Evolutionary conservation across 2,329 filamentous ascomycete species (phyloP).

Genomic region (Neodidymelliopsis sp.): DNA sequence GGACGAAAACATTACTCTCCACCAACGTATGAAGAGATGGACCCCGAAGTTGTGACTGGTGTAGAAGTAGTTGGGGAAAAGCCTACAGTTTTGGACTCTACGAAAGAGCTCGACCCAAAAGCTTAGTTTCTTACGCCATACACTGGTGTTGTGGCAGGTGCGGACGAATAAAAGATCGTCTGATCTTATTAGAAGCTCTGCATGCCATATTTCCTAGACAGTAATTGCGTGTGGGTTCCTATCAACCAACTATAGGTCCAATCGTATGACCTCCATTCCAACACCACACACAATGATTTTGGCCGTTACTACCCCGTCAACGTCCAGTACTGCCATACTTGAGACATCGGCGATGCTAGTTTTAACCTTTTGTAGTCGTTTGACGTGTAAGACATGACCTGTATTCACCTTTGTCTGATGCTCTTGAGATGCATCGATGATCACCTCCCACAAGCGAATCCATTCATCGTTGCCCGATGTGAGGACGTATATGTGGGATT

Average conservation of each 20-base stretch:
- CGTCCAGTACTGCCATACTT: constrained; percentile 54
- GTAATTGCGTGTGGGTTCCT: too few relatives aligned
- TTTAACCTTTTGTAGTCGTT: constrained; percentile 41
- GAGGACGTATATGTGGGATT: constrained; percentile 30
- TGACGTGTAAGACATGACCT: constrained; percentile 27
- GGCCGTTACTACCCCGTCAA: constrained; percentile 3
- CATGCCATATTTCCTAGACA: background rate
- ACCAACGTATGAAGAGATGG: too few relatives aligned
- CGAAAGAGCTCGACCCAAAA: too few relatives aligned
- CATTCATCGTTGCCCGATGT: constrained; percentile 58
- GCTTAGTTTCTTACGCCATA: too few relatives aligned
- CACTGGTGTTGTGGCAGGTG: too few relatives aligned
- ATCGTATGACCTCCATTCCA: constrained; percentile 43
- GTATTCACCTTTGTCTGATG: background rate
- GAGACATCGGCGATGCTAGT: constrained; percentile 65
- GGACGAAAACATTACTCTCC: too few relatives aligned
- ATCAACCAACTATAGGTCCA: constrained; percentile 9
- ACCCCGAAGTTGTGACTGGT: too few relatives aligned
- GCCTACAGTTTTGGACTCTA: too few relatives aligned
- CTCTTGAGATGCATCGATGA: background rate
- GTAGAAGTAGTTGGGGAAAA: too few relatives aligned
- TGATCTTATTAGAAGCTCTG: too few relatives aligned
- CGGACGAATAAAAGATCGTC: too few relatives aligned
- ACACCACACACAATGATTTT: constrained; percentile 44
- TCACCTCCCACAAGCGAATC: constrained; percentile 57